Conservation (phyloP, 805 yeast species). For the Ogataea degrootiae region DNA sequence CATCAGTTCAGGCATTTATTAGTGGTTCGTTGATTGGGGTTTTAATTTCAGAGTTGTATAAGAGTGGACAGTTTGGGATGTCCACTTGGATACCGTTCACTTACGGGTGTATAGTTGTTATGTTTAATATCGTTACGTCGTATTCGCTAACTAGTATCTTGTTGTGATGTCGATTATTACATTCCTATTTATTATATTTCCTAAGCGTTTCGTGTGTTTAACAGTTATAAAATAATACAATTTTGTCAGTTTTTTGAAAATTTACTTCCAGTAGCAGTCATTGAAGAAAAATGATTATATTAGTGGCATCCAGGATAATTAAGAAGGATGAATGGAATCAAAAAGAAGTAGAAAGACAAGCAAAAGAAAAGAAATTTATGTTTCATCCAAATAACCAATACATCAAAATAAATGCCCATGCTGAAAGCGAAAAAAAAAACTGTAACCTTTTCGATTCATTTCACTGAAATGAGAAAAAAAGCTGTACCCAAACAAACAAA, state of each 20-base stretch:
- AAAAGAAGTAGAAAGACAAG: not conserved
- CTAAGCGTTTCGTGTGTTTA: too few species aligned
- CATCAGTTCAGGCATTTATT: conserved; percentile 59
- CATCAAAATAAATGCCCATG: not conserved
- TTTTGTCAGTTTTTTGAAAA: too few species aligned
- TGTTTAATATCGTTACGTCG: conserved; percentile 62
- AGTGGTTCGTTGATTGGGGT: conserved; percentile 78
- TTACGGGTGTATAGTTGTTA: conserved; percentile 65
- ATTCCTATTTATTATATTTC: too few species aligned
- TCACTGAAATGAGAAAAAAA: too few species aligned
- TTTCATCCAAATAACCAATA: not conserved
- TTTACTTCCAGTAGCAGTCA: too few species aligned
- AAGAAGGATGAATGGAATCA: not conserved
- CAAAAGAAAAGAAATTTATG: not conserved
- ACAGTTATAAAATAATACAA: too few species aligned
- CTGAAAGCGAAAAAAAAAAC: too few species aligned
- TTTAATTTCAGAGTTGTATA: conserved; percentile 67
- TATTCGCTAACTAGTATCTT: conserved; percentile 53
- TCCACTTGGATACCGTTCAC: conserved; percentile 93
- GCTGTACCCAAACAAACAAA: not conserved
- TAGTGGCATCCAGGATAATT: too few species aligned
- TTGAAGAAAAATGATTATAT: too few species aligned
- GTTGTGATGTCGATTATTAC: conserved; percentile 20
- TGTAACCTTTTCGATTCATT: too few species aligned
- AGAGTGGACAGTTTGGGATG: conserved; percentile 79